phyloP scores from a whole-genome alignment of 1,284 basidiomycete genomes.

The Lentinus polychrous region DNA sequence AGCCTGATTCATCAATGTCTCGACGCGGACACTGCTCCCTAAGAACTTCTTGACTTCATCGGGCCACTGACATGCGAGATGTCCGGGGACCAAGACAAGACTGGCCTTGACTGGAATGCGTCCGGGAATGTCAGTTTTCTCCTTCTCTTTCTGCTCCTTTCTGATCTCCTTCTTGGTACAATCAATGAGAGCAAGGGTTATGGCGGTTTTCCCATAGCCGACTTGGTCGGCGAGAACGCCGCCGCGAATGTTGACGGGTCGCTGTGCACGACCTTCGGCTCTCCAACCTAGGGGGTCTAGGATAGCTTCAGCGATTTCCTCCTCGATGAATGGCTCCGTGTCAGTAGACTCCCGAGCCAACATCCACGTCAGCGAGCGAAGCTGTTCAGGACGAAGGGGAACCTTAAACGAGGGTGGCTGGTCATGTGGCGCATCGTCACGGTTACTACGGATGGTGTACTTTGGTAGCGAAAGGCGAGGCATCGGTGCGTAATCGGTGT shows the following conservation, averaged over 20 bases:
- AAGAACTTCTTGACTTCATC: conserved; percentile 84
- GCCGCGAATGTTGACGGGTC: conserved; percentile 72
- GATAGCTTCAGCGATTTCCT: conserved; percentile 89
- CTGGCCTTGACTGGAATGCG: conserved; percentile 77
- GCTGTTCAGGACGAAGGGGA: conserved; percentile 76
- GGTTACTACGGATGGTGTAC: conserved; percentile 76
- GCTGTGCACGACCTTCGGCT: conserved; percentile 83
- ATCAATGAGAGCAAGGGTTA: conserved; percentile 85
- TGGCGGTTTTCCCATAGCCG: conserved; percentile 95
- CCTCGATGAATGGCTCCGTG: conserved; percentile 77
- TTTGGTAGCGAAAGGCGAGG: conserved; percentile 56
- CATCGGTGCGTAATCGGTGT: conserved; percentile 68
- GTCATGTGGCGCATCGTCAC: conserved; percentile 60
- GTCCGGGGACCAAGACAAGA: conserved; percentile 83
- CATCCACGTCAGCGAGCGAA: conserved; percentile 94
- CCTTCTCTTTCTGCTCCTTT: conserved; percentile 38
- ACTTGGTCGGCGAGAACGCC: conserved; percentile 95
- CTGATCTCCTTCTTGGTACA: conserved; percentile 53
- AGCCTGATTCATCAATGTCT: conserved; percentile 64
- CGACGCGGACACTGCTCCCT: conserved; percentile 55
- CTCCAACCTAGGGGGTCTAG: conserved; percentile 87
- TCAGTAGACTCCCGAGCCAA: conserved; percentile 67
- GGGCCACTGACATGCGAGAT: conserved; percentile 86
- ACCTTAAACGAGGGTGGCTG: conserved; percentile 80
- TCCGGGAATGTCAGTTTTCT: conserved; percentile 37